These are phyloP conservation scores for Cystoisospora suis DNA, from an alignment of 169 alveolate genomes.

Conservation along the genomic window DNA sequence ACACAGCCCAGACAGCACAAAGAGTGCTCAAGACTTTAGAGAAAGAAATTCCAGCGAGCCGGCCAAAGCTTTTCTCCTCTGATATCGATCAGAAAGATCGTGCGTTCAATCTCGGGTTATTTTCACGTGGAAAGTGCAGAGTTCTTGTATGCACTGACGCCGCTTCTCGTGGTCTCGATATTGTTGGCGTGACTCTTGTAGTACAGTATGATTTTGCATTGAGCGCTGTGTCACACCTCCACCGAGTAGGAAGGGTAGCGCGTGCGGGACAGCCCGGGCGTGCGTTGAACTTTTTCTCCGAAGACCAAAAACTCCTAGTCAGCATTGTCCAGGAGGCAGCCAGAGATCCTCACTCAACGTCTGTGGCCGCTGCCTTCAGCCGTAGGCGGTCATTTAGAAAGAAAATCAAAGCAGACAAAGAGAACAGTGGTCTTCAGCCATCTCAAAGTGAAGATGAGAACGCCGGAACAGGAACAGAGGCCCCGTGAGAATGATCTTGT, in stretches of 20 bases:
- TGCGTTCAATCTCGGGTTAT: background rate
- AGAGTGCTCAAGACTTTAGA: conserved; percentile 29
- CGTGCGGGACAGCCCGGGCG: conserved; percentile 35
- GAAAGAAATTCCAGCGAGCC: conserved; percentile 30
- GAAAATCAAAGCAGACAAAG: background rate
- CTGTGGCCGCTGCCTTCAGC: conserved; percentile 54
- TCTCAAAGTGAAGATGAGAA: too few relatives aligned
- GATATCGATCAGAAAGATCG: background rate
- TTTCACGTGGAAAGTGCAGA: conserved; percentile 1
- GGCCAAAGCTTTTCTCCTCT: conserved; percentile 25
- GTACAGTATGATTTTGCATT: conserved; percentile 46
- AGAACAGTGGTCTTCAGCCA: too few relatives aligned
- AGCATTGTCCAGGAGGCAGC: conserved; percentile 34
- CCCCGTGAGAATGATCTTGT: too few relatives aligned
- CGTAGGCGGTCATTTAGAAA: conserved; percentile 55
- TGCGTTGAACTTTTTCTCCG: conserved; percentile 5
- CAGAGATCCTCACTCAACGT: background rate
- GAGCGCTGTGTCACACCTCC: conserved; percentile 33
- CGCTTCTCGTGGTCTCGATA: conserved; percentile 43
- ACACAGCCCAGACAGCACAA: conserved; percentile 48
- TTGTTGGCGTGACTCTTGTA: background rate
- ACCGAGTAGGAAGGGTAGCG: conserved; percentile 50
- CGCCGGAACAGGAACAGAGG: too few relatives aligned
- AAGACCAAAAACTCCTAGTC: conserved; percentile 22
- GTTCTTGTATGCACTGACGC: conserved; percentile 49